Conservation (phyloP, 2,329 filamentous ascomycete species). For the Calonectria multiphialidica region DNA sequence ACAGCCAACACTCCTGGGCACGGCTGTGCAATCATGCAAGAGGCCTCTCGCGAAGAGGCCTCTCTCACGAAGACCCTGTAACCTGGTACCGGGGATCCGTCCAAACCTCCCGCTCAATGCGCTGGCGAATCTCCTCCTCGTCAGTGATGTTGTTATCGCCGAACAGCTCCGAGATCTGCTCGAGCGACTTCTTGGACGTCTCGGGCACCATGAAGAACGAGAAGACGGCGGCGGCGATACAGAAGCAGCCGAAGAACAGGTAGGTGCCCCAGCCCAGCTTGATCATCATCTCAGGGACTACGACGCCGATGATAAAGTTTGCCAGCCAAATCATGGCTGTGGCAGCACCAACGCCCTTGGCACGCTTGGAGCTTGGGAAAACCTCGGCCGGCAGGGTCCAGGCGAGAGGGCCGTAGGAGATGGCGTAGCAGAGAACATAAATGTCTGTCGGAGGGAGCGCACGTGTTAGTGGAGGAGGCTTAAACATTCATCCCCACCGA, state of each 20-base stretch:
- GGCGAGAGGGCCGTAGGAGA: constrained; percentile 48
- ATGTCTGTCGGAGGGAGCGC: constrained; percentile 13
- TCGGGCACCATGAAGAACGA: constrained; percentile 38
- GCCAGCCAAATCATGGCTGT: constrained; percentile 51
- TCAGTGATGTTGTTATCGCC: constrained; percentile 21
- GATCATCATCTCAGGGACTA: constrained; percentile 65
- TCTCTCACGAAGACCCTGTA: background rate
- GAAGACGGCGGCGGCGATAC: constrained; percentile 57
- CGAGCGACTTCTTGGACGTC: constrained; percentile 31
- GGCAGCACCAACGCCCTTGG: constrained; percentile 51
- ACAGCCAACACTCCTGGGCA: background rate
- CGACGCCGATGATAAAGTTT: constrained; percentile 58
- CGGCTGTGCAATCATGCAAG: too few species aligned
- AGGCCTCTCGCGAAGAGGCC: background rate
- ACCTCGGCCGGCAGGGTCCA: constrained; percentile 53
- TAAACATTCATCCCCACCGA: background rate
- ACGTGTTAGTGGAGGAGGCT: background rate
- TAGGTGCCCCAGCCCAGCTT: constrained; percentile 62
- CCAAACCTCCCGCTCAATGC: constrained; percentile 25
- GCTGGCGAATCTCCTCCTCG: constrained; percentile 28
- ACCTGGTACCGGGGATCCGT: constrained; percentile 1
- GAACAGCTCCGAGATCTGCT: constrained; percentile 37
- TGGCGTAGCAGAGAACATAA: constrained; percentile 44
- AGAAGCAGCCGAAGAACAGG: constrained; percentile 67
- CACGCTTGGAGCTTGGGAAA: constrained; percentile 49